A percentile compares a stretch with the other conserved stretches of the same genome.
These are phyloP conservation scores for Cetradonia linearis DNA, from an alignment of 495 filamentous ascomycete genomes.

Conservation along the genomic window DNA sequence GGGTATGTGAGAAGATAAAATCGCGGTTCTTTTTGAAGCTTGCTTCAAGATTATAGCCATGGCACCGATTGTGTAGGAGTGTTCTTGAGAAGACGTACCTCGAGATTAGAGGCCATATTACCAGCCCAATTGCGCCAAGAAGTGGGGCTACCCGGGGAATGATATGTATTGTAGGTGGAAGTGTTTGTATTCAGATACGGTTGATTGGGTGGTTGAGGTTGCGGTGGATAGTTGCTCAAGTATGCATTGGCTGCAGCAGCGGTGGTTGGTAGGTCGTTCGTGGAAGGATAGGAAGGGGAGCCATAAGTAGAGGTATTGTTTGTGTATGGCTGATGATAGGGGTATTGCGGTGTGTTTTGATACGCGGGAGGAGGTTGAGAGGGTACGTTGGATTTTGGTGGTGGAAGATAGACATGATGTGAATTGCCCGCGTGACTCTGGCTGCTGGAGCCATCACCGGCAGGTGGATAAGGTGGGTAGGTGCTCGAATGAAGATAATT, in stretches of 20 bases:
- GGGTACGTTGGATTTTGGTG: constrained; percentile 3
- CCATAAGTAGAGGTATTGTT: constrained; percentile 11
- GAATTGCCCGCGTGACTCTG: neutral
- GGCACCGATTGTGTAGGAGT: neutral
- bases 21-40: neutral
- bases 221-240: constrained; percentile 11
- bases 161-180: constrained; percentile 2
- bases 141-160: constrained; percentile 18
- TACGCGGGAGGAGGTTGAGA: constrained; percentile 8
- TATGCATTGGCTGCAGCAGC: constrained; percentile 17
- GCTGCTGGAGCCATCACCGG: neutral
- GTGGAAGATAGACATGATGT: neutral
- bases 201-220: constrained; percentile 8
- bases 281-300: constrained; percentile 6
- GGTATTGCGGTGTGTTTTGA: constrained; percentile 17
- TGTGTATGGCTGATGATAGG: constrained; percentile 15
- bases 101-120: constrained; percentile 23
- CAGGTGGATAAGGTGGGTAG: constrained; percentile 7
- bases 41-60: neutral
- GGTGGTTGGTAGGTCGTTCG: constrained; percentile 14
- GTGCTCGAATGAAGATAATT: constrained; percentile 2
- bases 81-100: neutral
- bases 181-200: neutral
- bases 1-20: neutral
- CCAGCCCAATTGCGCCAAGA: constrained; percentile 28